These are phyloP conservation scores for Spinacia oleracea DNA, from an alignment of 179 eudicot species.

Conservation along the genomic window DNA sequence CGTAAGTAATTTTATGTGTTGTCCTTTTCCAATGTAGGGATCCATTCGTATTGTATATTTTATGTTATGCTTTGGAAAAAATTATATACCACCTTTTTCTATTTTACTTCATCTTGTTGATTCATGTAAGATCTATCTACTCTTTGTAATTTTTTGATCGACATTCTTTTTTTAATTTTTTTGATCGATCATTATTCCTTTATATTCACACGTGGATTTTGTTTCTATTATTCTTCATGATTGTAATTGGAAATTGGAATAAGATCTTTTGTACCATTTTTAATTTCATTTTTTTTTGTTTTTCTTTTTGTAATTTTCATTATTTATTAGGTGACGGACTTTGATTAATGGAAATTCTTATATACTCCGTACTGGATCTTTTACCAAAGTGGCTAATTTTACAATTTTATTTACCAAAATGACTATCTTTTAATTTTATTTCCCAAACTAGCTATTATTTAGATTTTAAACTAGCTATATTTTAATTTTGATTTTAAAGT, in stretches of 20 bases:
- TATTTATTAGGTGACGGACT: too few relatives aligned
- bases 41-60: neutral
- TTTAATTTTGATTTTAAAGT: too few relatives aligned
- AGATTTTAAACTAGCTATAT: too few relatives aligned
- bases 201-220: slow-evolving; percentile 22
- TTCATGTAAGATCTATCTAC: slow-evolving; percentile 14
- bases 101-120: slow-evolving; percentile 5
- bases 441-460: too few relatives aligned
- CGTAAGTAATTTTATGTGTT: slow-evolving; percentile 14
- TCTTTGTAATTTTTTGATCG: slow-evolving; percentile 1
- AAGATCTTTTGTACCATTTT: neutral
- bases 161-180: neutral
- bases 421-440: too few relatives aligned
- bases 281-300: too few relatives aligned
- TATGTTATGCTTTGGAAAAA: slow-evolving; percentile 22
- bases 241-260: neutral
- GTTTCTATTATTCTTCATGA: neutral
- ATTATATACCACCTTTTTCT: neutral
- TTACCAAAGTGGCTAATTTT: too few relatives aligned
- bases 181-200: slow-evolving; percentile 11
- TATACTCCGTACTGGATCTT: too few relatives aligned
- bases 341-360: too few relatives aligned
- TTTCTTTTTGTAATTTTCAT: too few relatives aligned
- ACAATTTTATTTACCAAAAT: too few relatives aligned
- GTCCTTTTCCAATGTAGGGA: slow-evolving; percentile 26